Percentiles rank a stretch among this genome's conserved stretches.
These are phyloP conservation scores for Curvularia verruculosa DNA, from an alignment of 2,329 filamentous ascomycete genomes.

Conservation along the genomic window DNA sequence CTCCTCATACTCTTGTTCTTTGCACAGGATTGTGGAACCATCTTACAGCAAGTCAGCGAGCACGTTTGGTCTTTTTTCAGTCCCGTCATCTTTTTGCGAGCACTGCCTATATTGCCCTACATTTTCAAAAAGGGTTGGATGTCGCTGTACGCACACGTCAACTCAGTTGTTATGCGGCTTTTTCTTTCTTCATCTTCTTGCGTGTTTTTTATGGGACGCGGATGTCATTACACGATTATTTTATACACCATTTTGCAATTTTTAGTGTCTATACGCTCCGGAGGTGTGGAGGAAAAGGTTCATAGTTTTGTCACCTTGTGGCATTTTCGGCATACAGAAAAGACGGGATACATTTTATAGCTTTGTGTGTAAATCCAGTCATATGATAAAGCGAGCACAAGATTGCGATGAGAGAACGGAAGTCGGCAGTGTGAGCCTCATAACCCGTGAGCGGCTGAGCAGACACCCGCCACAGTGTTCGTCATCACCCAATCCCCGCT, in stretches of 20 bases:
- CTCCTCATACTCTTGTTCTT: conserved; percentile 15
- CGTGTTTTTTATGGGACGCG: conserved; percentile 14
- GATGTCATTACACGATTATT: conserved; percentile 23
- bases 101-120: conserved; percentile 5
- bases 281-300: conserved; percentile 23
- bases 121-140: background rate
- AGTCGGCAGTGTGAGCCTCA: background rate
- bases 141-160: conserved; percentile 6
- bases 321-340: conserved; percentile 18
- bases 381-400: background rate
- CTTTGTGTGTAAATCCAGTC: background rate
- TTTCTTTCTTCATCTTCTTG: too few relatives aligned
- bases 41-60: conserved; percentile 20
- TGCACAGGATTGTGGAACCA: conserved; percentile 19
- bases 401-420: background rate
- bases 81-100: conserved; percentile 4
- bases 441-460: conserved; percentile 20
- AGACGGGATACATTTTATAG: conserved; percentile 14
- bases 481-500: conserved; percentile 24
- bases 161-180: conserved; percentile 2
- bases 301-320: conserved; percentile 10
- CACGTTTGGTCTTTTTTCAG: conserved; percentile 12
- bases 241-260: conserved; percentile 28
- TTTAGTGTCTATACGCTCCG: conserved; percentile 35
- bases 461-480: conserved; percentile 20